A percentile compares a stretch with the other conserved stretches of the same genome.
These are phyloP conservation scores for Metschnikowia dekortorum DNA, from an alignment of 805 yeast genomes.

Conservation along the genomic window DNA sequence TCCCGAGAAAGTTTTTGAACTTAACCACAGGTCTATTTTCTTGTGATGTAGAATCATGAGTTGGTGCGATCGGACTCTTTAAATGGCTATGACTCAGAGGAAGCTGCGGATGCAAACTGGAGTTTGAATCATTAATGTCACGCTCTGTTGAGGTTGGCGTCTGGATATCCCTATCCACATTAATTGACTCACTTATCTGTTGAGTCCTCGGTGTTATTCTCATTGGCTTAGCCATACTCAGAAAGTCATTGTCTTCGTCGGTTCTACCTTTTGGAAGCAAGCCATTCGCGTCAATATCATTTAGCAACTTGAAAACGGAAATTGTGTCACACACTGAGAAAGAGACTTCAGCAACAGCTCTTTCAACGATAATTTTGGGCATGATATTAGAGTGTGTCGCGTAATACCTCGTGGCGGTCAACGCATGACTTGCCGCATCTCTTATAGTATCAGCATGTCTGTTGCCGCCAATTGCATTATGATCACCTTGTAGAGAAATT, in stretches of 20 bases:
- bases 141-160: background rate
- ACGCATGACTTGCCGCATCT: constrained; percentile 66
- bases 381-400: constrained; percentile 58
- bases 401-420: constrained; percentile 73
- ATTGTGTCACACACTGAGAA: constrained; percentile 62
- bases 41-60: background rate
- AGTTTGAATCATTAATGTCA: background rate
- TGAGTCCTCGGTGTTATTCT: constrained; percentile 8
- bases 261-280: background rate
- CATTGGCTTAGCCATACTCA: constrained; percentile 10
- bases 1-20: background rate
- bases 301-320: constrained; percentile 44
- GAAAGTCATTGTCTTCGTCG: background rate
- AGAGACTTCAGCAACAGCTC: constrained; percentile 71
- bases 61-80: background rate
- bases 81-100: background rate
- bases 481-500: constrained; percentile 32
- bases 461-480: constrained; percentile 11
- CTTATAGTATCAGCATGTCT: constrained; percentile 46
- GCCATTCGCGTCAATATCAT: background rate
- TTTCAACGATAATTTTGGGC: constrained; percentile 68
- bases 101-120: background rate
- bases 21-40: background rate
- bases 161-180: background rate
- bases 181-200: background rate